A percentile compares a stretch with the other conserved stretches of the same genome.
These are phyloP conservation scores for Priceomyces medius DNA, from an alignment of 805 yeast genomes.

Conservation along the genomic window DNA sequence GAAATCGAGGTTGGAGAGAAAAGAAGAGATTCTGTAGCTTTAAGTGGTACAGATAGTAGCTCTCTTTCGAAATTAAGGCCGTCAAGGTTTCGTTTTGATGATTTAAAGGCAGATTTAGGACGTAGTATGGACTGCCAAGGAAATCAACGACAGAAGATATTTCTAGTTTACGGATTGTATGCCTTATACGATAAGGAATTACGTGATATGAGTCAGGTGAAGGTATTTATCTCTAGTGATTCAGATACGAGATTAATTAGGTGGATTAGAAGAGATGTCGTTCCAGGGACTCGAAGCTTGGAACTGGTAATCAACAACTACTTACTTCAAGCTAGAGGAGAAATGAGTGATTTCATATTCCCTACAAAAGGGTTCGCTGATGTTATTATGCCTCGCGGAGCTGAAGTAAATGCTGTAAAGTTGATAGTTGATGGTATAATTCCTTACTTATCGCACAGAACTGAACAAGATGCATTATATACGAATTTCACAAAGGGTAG, in stretches of 20 bases:
- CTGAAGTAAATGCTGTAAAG: conserved; percentile 55
- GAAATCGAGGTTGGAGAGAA: background rate
- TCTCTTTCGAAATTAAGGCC: conserved; percentile 26
- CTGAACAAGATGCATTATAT: conserved; percentile 11
- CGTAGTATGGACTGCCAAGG: conserved; percentile 11
- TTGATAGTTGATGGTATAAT: conserved; percentile 66
- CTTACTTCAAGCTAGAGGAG: conserved; percentile 57
- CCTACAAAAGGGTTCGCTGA: conserved; percentile 76
- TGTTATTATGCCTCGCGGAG: conserved; percentile 70
- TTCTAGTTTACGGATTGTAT: conserved; percentile 72
- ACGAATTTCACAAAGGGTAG: conserved; percentile 17
- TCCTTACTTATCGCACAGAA: conserved; percentile 26
- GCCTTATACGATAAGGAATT: conserved; percentile 67
- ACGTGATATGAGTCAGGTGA: conserved; percentile 56
- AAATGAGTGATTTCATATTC: conserved; percentile 62
- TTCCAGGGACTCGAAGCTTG: conserved; percentile 17
- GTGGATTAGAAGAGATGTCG: conserved; percentile 56
- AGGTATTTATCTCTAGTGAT: conserved; percentile 79
- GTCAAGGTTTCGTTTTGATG: conserved; percentile 39
- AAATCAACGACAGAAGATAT: conserved; percentile 24
- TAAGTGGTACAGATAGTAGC: background rate
- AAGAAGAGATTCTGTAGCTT: background rate
- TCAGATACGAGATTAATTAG: conserved; percentile 82
- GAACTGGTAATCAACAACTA: conserved; percentile 47
- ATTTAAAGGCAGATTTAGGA: conserved; percentile 19